Evolutionary conservation across 2,329 filamentous ascomycete species (phyloP), one percentile per base, ranked within the genome.

Genomic region (Graphiopsis chlorocephala): DNA sequence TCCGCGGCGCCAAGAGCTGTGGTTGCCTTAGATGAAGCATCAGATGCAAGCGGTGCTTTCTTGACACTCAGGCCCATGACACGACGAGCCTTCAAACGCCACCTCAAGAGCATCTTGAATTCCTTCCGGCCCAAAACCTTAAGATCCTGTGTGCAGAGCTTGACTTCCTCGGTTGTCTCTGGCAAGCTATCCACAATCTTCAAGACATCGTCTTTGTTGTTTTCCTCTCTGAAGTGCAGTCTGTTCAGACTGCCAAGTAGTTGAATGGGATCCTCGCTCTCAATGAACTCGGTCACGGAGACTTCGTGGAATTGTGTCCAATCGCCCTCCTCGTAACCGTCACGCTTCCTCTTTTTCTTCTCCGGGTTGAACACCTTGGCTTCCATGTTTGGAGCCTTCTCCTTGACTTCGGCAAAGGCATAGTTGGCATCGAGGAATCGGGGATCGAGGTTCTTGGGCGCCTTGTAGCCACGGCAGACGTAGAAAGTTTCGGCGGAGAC

Each of bases 401-500:
- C 91, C 33, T 90, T 83, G n/a, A 97, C 82, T 77, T 99, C 95
- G 33, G 93, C 93, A 74, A 99, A 99, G 31, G 98, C 95, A 64
- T 90, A 87, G 69, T 88, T 88, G 6, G 95, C 88, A 73, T 99
- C 95, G 61, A 99, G 83, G 76, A 99, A 96, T 70, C 91, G 91
- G 11, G 94, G 93, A 74, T 99, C 95, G 65, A 99, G 87, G 68
- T 88, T 86, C 80, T 97, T 98, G 3, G 95, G 95, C 0, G 94
- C 94, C 80, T 97, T 98, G 83, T 88, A 99, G 23, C 94, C 95
- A 70, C 90, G 88, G 79, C 94, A 98, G 35, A 99, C 95, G 68
- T 98, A 94, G 82, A 99, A 99, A 47, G 98, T 98, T 82, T 99
- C 95, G 69, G 95, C 95, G 8, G 93, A 97, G 61, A 99, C 94